These are phyloP conservation scores for Clohesyomyces aquaticus DNA, from an alignment of 495 filamentous ascomycete genomes.

Conservation along the genomic window DNA sequence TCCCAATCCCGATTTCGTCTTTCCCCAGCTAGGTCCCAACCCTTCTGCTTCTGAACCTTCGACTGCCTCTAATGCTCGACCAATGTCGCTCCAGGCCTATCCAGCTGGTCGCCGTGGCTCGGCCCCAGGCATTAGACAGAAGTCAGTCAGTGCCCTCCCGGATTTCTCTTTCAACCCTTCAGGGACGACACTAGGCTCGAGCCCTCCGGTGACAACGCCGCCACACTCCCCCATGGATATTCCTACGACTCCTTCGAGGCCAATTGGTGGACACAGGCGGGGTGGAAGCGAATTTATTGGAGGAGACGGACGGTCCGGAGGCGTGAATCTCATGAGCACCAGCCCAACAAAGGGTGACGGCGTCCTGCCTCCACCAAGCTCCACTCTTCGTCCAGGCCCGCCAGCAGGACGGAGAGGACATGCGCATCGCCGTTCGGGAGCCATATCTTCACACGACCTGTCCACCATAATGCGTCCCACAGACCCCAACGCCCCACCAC, in stretches of 20 bases:
- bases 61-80: slow-evolving; percentile 16
- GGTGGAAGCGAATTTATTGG: slow-evolving; percentile 81
- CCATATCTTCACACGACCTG: slow-evolving; percentile 83
- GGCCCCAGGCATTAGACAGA: slow-evolving; percentile 29
- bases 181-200: slow-evolving; percentile 23
- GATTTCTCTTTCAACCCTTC: slow-evolving; percentile 49
- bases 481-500: slow-evolving; percentile 50
- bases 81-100: slow-evolving; percentile 39
- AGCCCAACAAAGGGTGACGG: slow-evolving; percentile 68
- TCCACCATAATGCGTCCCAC: slow-evolving; percentile 69
- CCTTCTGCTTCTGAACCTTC: background rate
- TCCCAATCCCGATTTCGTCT: slow-evolving; percentile 45
- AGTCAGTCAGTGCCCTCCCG: slow-evolving; percentile 44
- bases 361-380: slow-evolving; percentile 54
- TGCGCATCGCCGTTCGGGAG: slow-evolving; percentile 82
- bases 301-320: slow-evolving; percentile 64
- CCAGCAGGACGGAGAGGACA: slow-evolving; percentile 66
- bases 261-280: slow-evolving; percentile 66
- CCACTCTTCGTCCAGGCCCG: slow-evolving; percentile 52
- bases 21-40: slow-evolving; percentile 36
- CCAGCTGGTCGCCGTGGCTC: slow-evolving; percentile 36
- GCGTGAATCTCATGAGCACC: slow-evolving; percentile 61
- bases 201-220: slow-evolving; percentile 36
- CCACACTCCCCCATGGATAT: slow-evolving; percentile 41
- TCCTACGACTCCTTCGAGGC: slow-evolving; percentile 48